A percentile compares a stretch with the other conserved stretches of the same genome.
phyloP scores from a whole-genome alignment of 306 rosid species.

The Erythrophleum fordii region DNA sequence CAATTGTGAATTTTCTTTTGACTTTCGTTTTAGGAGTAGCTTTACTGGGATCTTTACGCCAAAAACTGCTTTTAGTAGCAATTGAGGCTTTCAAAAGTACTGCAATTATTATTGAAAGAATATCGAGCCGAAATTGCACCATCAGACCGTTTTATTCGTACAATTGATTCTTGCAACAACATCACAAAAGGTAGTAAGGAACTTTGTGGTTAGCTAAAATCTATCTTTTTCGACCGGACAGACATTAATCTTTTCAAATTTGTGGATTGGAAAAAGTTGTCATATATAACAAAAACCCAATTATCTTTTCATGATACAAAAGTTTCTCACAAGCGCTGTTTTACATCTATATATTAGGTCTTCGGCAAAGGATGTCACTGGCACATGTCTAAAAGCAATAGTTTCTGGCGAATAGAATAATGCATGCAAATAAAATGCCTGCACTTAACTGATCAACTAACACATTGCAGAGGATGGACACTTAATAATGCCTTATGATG shows the following conservation, averaged over 20 bases:
- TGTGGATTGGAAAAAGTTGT: neutral
- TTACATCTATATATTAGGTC: neutral
- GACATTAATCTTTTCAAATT: neutral
- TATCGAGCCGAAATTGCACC: constrained; percentile 7
- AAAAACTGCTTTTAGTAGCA: constrained; percentile 14
- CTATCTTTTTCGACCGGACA: neutral
- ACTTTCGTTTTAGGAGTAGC: neutral
- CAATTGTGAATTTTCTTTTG: neutral
- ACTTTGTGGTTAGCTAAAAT: constrained; percentile 7
- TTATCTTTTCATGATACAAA: neutral
- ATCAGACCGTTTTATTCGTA: constrained; percentile 23
- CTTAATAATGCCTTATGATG: constrained; percentile 13
- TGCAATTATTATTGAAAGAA: constrained; percentile 27
- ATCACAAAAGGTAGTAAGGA: neutral
- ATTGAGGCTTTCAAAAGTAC: constrained; percentile 27
- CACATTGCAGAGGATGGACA: constrained; percentile 19
- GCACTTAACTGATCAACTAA: constrained; percentile 1
- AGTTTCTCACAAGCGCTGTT: neutral
- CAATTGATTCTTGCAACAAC: constrained; percentile 17
- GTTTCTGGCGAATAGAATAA: constrained; percentile 27
- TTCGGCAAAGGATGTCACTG: neutral
- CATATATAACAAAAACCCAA: neutral
- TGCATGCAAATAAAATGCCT: constrained; percentile 22
- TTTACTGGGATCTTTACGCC: neutral
- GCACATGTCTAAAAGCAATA: neutral